phyloP scores from a whole-genome alignment of 2,329 filamentous ascomycete genomes.

The Lecanicillium sp. region DNA sequence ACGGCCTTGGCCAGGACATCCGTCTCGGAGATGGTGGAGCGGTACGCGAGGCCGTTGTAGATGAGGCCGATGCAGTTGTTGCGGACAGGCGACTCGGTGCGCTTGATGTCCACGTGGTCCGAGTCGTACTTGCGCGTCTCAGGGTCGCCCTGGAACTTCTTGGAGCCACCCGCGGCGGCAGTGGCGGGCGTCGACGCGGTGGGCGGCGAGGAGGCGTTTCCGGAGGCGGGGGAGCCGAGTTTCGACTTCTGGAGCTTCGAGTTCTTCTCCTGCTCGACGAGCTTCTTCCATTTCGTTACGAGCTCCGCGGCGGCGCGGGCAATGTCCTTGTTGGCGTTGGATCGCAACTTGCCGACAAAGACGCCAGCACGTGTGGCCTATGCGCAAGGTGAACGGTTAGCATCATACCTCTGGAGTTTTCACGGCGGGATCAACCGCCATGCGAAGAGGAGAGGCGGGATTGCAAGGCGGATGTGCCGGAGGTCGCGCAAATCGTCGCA shows the following conservation, averaged over 20 bases:
- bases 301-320: conserved; percentile 72
- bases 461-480: not conserved
- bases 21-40: conserved; percentile 64
- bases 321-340: conserved; percentile 77
- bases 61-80: conserved; percentile 86
- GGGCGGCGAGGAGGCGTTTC: conserved; percentile 51
- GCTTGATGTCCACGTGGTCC: conserved; percentile 73
- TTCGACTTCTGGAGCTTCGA: conserved; percentile 37
- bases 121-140: conserved; percentile 76
- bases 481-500: no score
- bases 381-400: conserved; percentile 10
- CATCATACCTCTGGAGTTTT: not conserved
- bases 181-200: conserved; percentile 17
- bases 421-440: conserved; percentile 12
- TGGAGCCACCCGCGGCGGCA: conserved; percentile 29
- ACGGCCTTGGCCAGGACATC: conserved; percentile 68
- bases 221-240: conserved; percentile 34
- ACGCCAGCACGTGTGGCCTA: conserved; percentile 85
- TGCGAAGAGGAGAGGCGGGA: not conserved
- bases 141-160: conserved; percentile 55
- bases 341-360: conserved; percentile 71
- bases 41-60: conserved; percentile 79
- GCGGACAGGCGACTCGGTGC: conserved; percentile 67
- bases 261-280: conserved; percentile 61
- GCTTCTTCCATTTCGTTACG: conserved; percentile 80